These are phyloP conservation scores for Suillus americanus DNA, from an alignment of 768 basidiomycete genomes.

Conservation along the genomic window DNA sequence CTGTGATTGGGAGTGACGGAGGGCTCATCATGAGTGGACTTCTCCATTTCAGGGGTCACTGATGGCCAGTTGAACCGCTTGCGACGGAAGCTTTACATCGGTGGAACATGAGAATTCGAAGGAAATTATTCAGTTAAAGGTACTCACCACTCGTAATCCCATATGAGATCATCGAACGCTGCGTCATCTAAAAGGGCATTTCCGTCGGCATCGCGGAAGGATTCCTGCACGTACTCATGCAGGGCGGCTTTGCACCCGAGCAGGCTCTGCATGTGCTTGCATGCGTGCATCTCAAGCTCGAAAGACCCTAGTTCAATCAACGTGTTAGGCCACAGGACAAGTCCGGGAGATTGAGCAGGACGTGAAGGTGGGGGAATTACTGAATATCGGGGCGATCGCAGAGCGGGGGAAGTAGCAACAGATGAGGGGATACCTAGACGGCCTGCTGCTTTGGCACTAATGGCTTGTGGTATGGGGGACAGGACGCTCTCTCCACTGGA, in stretches of 20 bases:
- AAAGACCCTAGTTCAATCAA: conserved; percentile 56
- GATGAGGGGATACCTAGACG: conserved; percentile 35
- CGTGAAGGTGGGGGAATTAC: conserved; percentile 15
- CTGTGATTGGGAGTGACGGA: conserved; percentile 7
- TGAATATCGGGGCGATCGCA: background rate
- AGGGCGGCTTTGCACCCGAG: conserved; percentile 64
- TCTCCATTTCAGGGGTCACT: conserved; percentile 33
- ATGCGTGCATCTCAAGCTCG: conserved; percentile 76
- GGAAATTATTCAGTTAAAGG: background rate
- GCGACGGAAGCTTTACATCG: conserved; percentile 56
- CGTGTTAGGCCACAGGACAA: conserved; percentile 57
- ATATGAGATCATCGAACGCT: conserved; percentile 28
- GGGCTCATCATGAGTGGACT: background rate
- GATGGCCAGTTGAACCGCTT: conserved; percentile 69
- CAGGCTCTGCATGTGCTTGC: conserved; percentile 64
- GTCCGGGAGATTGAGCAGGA: conserved; percentile 57
- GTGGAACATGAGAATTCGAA: conserved; percentile 10
- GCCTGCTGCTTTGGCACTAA: conserved; percentile 37
- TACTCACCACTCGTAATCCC: conserved; percentile 38
- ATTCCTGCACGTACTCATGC: conserved; percentile 43
- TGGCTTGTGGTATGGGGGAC: conserved; percentile 25
- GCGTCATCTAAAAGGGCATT: conserved; percentile 19
- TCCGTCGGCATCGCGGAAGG: conserved; percentile 26
- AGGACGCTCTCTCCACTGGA: conserved; percentile 28
- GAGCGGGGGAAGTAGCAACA: conserved; percentile 9